A percentile compares a stretch with the other conserved stretches of the same genome.
phyloP scores from a whole-genome alignment of 306 rosid genomes.

The Nissolia schottii region DNA sequence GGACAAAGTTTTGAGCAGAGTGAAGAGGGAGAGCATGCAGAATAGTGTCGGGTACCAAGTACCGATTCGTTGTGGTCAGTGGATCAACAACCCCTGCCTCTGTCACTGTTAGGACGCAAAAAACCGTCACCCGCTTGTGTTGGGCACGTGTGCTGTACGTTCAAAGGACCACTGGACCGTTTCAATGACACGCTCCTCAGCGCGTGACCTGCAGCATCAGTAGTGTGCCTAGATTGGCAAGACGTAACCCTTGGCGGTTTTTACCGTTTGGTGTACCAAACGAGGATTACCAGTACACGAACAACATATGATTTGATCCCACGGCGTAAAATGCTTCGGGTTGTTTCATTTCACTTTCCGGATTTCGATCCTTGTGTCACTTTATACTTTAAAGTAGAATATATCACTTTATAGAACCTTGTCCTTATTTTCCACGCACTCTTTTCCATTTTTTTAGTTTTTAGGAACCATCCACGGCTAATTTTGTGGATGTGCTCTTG shows the following conservation, averaged over 20 bases:
- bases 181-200: background rate
- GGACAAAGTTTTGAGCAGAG: background rate
- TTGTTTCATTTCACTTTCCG: background rate
- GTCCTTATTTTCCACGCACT: too few species aligned
- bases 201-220: slow-evolving; percentile 3
- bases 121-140: background rate
- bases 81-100: background rate
- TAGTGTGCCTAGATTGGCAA: slow-evolving; percentile 13
- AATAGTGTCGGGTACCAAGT: slow-evolving; percentile 22
- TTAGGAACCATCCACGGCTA: too few species aligned
- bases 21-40: slow-evolving; percentile 5
- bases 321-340: background rate
- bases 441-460: too few species aligned
- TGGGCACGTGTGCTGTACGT: background rate
- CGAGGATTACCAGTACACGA: background rate
- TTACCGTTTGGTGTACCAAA: slow-evolving; percentile 13
- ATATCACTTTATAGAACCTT: too few species aligned
- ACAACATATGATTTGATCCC: background rate
- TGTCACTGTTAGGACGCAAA: background rate
- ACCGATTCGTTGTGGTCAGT: slow-evolving; percentile 12
- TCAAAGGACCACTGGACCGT: background rate
- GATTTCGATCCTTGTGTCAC: background rate
- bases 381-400: too few species aligned
- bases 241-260: slow-evolving; percentile 23
- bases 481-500: too few species aligned